These are phyloP conservation scores for Ganoderma sp. DNA, from an alignment of 1,284 basidiomycete species.

Conservation along the genomic window DNA sequence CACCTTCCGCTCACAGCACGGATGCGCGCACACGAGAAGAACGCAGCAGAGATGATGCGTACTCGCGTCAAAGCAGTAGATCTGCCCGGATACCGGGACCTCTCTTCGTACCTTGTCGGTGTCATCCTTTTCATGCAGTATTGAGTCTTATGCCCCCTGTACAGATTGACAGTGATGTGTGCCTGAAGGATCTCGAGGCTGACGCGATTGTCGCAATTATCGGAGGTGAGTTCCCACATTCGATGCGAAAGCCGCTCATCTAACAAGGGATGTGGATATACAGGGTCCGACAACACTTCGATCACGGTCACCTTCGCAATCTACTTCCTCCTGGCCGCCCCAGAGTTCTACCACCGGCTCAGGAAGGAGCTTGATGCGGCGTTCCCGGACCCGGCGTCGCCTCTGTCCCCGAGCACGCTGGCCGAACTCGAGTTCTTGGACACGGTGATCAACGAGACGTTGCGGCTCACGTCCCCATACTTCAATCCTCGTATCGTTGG, in stretches of 20 bases:
- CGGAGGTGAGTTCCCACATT: conserved; percentile 25
- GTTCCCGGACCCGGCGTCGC: conserved; percentile 28
- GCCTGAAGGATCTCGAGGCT: conserved; percentile 19
- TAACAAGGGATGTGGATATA: neutral
- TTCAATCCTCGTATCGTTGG: conserved; percentile 36
- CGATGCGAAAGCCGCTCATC: neutral
- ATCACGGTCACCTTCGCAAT: conserved; percentile 29
- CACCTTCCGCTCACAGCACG: conserved; percentile 24
- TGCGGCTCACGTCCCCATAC: conserved; percentile 35
- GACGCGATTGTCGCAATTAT: conserved; percentile 35
- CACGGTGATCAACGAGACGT: conserved; percentile 36
- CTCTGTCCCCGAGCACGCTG: conserved; percentile 23
- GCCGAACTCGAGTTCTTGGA: conserved; percentile 35
- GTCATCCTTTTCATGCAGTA: no score
- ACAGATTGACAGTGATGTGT: conserved; percentile 15
- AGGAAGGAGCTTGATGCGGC: conserved; percentile 33
- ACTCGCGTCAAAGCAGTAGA: conserved; percentile 12
- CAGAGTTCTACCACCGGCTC: conserved; percentile 28
- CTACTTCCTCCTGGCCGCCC: conserved; percentile 33
- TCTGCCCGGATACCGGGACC: conserved; percentile 16
- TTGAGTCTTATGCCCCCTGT: neutral
- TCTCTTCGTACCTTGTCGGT: conserved; percentile 25
- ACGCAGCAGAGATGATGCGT: conserved; percentile 22
- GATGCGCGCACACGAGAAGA: conserved; percentile 17
- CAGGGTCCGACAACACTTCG: conserved; percentile 33